Percentiles rank a stretch among this genome's conserved stretches.
Conservation (phyloP, 768 basidiomycete species). For the Sporobolomyces phaffii region DNA sequence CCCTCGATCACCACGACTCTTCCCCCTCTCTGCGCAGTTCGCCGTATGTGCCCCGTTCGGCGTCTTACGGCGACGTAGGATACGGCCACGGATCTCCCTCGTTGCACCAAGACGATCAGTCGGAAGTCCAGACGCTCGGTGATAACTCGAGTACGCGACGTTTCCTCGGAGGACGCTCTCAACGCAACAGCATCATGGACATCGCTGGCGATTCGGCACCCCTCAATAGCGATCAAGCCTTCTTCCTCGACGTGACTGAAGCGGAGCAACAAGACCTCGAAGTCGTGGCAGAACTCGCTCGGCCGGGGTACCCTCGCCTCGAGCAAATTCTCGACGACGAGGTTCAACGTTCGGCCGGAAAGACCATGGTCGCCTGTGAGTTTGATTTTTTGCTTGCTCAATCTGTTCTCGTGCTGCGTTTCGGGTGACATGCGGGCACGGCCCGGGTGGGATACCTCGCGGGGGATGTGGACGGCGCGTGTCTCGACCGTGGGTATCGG, state of each 20-base stretch:
- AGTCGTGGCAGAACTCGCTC: slow-evolving; percentile 58
- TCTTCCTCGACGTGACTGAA: slow-evolving; percentile 53
- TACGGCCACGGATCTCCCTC: not conserved
- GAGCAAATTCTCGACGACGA: slow-evolving; percentile 62
- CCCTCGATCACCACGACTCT: slow-evolving; percentile 17
- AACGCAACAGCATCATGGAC: not conserved
- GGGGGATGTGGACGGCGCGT: no score
- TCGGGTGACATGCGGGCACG: no score
- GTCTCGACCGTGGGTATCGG: no score
- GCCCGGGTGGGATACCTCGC: no score
- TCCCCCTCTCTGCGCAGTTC: not conserved
- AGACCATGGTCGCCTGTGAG: slow-evolving; percentile 66
- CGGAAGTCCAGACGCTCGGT: slow-evolving; percentile 11
- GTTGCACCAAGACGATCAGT: slow-evolving; percentile 13
- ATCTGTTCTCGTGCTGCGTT: no score
- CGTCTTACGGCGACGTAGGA: slow-evolving; percentile 14
- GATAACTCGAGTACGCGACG: not conserved
- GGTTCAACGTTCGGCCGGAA: slow-evolving; percentile 55
- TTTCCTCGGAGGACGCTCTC: slow-evolving; percentile 7
- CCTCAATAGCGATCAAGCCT: not conserved
- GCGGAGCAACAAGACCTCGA: slow-evolving; percentile 59
- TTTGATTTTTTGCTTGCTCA: slow-evolving; percentile 30
- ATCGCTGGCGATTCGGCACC: not conserved
- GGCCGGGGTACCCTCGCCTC: slow-evolving; percentile 63
- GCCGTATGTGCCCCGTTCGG: not conserved